A percentile compares a stretch with the other conserved stretches of the same genome.
Evolutionary conservation across 2,329 filamentous ascomycete genomes (phyloP).

Genomic region (Myriosclerotinia duriaeana): DNA sequence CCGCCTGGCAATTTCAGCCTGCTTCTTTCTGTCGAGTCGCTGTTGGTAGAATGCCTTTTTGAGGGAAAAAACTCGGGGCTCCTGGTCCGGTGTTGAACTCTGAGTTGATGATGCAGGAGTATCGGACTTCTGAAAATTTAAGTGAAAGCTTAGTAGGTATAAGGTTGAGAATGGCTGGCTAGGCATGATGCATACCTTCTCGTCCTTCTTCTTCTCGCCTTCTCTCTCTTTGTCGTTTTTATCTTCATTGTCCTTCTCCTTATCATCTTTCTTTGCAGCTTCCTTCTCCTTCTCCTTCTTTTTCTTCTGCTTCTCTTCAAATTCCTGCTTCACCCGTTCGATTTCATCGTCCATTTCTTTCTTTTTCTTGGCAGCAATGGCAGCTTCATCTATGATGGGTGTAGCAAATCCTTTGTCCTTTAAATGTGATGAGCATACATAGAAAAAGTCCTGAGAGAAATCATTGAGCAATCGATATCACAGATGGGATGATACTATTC

Average conservation of each 20-base stretch:
- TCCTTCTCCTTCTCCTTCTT: slow-evolving; percentile 68
- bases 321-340: slow-evolving; percentile 64
- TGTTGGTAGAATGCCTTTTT: slow-evolving; percentile 88
- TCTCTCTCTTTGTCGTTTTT: slow-evolving; percentile 46
- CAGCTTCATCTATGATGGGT: slow-evolving; percentile 68
- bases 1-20: slow-evolving; percentile 74
- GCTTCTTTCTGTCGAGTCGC: slow-evolving; percentile 74
- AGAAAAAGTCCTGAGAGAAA: slow-evolving; percentile 75
- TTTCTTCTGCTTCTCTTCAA: slow-evolving; percentile 74
- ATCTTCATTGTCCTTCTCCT: slow-evolving; percentile 48
- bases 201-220: slow-evolving; percentile 46
- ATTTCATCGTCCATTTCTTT: slow-evolving; percentile 65
- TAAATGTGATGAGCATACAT: slow-evolving; percentile 79
- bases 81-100: slow-evolving; percentile 45
- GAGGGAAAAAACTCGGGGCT: slow-evolving; percentile 78
- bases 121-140: slow-evolving; percentile 32
- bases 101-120: slow-evolving; percentile 21
- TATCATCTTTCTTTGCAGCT: slow-evolving; percentile 53
- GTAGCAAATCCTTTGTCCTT: slow-evolving; percentile 79
- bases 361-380: slow-evolving; percentile 58
- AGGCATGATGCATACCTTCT: slow-evolving; percentile 40
- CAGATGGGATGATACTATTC: background rate
- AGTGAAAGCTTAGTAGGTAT: slow-evolving; percentile 22
- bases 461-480: slow-evolving; percentile 9
- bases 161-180: background rate